These are phyloP conservation scores for Annulohypoxylon stygium DNA, from an alignment of 495 filamentous ascomycete genomes.

Conservation along the genomic window DNA sequence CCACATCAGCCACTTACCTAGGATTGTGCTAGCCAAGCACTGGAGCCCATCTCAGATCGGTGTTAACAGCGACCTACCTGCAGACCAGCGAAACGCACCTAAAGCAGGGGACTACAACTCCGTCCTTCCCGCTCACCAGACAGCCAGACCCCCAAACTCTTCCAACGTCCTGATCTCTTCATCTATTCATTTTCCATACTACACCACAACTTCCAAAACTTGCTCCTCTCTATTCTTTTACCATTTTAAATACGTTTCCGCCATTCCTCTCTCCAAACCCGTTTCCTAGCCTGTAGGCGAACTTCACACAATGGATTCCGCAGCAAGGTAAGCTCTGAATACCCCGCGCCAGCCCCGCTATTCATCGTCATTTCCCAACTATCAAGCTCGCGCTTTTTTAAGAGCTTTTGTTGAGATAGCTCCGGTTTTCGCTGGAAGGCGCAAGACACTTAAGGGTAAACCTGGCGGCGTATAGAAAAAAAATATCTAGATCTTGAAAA, in stretches of 20 bases:
- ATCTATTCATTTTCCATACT: conserved; percentile 14
- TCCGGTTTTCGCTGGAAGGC: conserved; percentile 6
- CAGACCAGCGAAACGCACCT: conserved; percentile 5
- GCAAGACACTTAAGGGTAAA: no score
- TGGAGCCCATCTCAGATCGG: conserved; percentile 29
- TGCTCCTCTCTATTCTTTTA: conserved; percentile 11
- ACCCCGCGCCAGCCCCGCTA: conserved; percentile 56
- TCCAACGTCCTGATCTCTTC: conserved; percentile 30
- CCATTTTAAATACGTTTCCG: conserved; percentile 38
- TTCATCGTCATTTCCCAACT: conserved; percentile 39
- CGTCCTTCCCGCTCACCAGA: conserved; percentile 37
- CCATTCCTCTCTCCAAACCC: conserved; percentile 9
- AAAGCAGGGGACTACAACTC: conserved; percentile 4
- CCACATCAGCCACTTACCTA: conserved; percentile 27
- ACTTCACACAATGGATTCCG: conserved; percentile 58
- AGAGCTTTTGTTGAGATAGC: conserved; percentile 25
- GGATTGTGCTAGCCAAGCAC: not conserved
- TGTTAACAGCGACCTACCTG: conserved; percentile 30
- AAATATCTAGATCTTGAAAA: no score
- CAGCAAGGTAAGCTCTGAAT: conserved; percentile 57
- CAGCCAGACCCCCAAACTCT: conserved; percentile 27
- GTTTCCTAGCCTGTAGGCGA: conserved; percentile 24
- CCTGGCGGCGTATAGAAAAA: not conserved
- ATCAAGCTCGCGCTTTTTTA: conserved; percentile 17
- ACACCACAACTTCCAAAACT: not conserved